Conservation (phyloP, 805 yeast species). For the Nakazawaea laoshanensis region DNA sequence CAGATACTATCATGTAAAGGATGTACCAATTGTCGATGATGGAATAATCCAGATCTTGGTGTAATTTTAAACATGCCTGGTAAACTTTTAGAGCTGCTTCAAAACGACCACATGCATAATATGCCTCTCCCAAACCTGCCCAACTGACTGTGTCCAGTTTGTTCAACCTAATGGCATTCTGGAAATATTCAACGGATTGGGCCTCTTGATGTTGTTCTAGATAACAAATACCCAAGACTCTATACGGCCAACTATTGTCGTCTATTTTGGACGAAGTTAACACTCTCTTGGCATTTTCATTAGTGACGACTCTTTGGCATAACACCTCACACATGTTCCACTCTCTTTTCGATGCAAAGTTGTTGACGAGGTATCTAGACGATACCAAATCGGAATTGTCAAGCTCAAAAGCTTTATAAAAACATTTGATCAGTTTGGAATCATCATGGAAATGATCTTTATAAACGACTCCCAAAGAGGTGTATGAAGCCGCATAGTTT, state of each 20-base stretch:
- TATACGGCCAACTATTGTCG: slow-evolving; percentile 72
- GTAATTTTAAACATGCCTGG: slow-evolving; percentile 40
- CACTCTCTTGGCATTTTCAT: slow-evolving; percentile 50
- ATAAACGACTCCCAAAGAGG: slow-evolving; percentile 75
- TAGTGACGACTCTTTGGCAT: slow-evolving; percentile 54
- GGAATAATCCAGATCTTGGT: too few relatives aligned
- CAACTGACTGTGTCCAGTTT: slow-evolving; percentile 71
- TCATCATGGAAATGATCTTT: slow-evolving; percentile 46
- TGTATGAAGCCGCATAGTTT: slow-evolving; percentile 69
- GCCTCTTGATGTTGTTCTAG: slow-evolving; percentile 65
- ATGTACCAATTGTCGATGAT: slow-evolving; percentile 62
- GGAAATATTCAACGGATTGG: slow-evolving; percentile 84
- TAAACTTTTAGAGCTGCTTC: slow-evolving; percentile 86
- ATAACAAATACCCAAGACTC: slow-evolving; percentile 75
- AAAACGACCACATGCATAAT: slow-evolving; percentile 71
- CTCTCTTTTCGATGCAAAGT: slow-evolving; percentile 57
- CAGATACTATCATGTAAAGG: slow-evolving; percentile 57
- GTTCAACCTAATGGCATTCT: slow-evolving; percentile 67
- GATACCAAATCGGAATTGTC: slow-evolving; percentile 71
- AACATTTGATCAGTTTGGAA: slow-evolving; percentile 75
- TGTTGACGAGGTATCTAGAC: slow-evolving; percentile 62
- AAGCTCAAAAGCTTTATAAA: slow-evolving; percentile 81
- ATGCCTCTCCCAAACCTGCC: slow-evolving; percentile 97
- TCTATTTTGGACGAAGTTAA: slow-evolving; percentile 23
- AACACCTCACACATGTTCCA: slow-evolving; percentile 83